Percentiles rank a stretch among this genome's conserved stretches.
Evolutionary conservation across 2,329 filamentous ascomycete species (phyloP).

Genomic region (Lasiodiplodia theobromae): DNA sequence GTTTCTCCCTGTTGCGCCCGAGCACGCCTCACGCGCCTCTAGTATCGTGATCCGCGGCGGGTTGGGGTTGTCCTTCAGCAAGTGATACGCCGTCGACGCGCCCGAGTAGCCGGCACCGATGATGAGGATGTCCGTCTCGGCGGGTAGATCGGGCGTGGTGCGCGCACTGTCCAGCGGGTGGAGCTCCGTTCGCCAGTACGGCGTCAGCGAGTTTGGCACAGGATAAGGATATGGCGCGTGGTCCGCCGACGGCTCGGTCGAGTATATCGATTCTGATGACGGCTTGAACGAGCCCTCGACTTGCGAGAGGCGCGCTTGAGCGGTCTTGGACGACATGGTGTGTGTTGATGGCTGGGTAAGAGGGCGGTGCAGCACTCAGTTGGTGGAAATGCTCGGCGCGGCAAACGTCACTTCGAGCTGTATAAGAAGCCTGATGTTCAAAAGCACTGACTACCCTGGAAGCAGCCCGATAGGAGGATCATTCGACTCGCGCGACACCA

Average conservation of each 20-base stretch:
- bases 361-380: neutral
- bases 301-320: constrained; percentile 13
- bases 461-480: neutral
- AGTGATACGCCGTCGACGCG: constrained; percentile 40
- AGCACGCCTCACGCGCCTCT: constrained; percentile 38
- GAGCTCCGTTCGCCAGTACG: constrained; percentile 47
- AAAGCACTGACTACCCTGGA: neutral
- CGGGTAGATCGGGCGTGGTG: constrained; percentile 40
- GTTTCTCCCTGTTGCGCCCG: constrained; percentile 39
- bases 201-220: constrained; percentile 40
- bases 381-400: neutral
- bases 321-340: neutral
- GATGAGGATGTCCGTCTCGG: constrained; percentile 42
- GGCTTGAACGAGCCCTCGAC: neutral
- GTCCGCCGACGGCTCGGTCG: constrained; percentile 16
- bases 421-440: neutral
- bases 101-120: constrained; percentile 47
- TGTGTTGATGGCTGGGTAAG: neutral
- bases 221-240: constrained; percentile 34
- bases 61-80: constrained; percentile 34
- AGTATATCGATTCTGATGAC: constrained; percentile 6
- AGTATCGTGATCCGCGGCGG: constrained; percentile 34
- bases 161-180: constrained; percentile 39
- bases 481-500: neutral
- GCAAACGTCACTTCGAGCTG: neutral